These are phyloP conservation scores for Omphalea diandra DNA, from an alignment of 441 rosid species.

Conservation along the genomic window DNA sequence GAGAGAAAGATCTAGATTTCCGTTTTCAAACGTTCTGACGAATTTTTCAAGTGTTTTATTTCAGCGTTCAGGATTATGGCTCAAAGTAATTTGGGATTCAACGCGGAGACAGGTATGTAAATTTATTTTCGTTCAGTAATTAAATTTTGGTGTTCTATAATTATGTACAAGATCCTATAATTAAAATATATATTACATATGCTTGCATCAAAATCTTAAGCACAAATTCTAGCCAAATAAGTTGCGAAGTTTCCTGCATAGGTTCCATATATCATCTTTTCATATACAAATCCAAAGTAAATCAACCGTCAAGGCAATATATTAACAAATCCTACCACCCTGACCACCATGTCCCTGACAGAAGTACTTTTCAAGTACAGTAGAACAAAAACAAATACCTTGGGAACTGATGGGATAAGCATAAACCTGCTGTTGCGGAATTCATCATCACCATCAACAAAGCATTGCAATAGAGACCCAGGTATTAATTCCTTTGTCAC, in stretches of 20 bases:
- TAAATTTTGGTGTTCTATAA: too few species aligned
- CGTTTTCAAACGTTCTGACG: too few species aligned
- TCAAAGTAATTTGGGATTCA: too few species aligned
- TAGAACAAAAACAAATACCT: slow-evolving; percentile 47
- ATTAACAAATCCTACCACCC: too few species aligned
- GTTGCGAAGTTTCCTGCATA: neutral
- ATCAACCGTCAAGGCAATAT: neutral
- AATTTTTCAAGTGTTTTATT: too few species aligned
- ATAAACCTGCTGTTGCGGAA: slow-evolving; percentile 95
- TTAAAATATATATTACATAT: too few species aligned
- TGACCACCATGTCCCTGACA: too few species aligned
- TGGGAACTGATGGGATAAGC: slow-evolving; percentile 95
- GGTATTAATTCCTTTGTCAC: slow-evolving; percentile 69
- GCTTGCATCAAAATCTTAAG: neutral
- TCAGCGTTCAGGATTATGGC: too few species aligned
- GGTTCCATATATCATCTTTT: neutral
- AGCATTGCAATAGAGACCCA: slow-evolving; percentile 92
- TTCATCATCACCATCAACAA: slow-evolving; percentile 98
- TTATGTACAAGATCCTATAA: too few species aligned
- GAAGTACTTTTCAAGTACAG: slow-evolving; percentile 4
- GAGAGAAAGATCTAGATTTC: too few species aligned
- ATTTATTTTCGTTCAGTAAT: too few species aligned
- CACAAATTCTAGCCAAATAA: neutral
- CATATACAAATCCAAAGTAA: neutral
- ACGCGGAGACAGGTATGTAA: too few species aligned